A percentile compares a stretch with the other conserved stretches of the same genome.
Conservation (phyloP, 2,329 filamentous ascomycete genomes). For the Pestalotiopsis sp. region DNA sequence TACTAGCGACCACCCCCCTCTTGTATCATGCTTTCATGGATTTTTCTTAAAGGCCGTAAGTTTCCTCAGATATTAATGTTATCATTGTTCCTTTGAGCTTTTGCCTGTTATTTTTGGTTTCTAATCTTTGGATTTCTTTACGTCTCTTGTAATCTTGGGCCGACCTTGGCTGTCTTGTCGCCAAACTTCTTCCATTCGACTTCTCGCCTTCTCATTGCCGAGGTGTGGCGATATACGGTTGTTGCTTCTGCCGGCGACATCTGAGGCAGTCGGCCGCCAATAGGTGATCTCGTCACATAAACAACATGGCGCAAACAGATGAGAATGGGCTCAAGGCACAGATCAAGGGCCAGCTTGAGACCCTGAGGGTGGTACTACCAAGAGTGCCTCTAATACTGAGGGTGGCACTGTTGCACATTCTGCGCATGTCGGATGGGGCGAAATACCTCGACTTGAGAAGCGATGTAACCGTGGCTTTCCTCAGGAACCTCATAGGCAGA, state of each 20-base stretch:
- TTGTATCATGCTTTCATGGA: not conserved
- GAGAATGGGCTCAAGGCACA: not conserved
- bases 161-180: too few species aligned
- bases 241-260: not conserved
- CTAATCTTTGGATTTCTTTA: not conserved
- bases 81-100: not conserved
- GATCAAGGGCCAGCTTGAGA: not conserved
- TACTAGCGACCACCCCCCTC: not conserved
- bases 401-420: constrained; percentile 60
- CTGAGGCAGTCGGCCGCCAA: not conserved
- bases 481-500: constrained; percentile 64
- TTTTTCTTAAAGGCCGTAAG: not conserved
- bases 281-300: not conserved
- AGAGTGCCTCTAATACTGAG: constrained; percentile 63
- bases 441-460: constrained; percentile 79
- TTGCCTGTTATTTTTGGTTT: not conserved
- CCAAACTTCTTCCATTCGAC: too few species aligned
- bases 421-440: constrained; percentile 68
- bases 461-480: constrained; percentile 67
- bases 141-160: too few species aligned
- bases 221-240: not conserved
- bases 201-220: not conserved
- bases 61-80: not conserved
- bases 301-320: not conserved
- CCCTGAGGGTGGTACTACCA: constrained; percentile 27